Percentiles rank a stretch among this genome's conserved stretches.
Conservation (phyloP, 495 filamentous ascomycete species). For the Aspergillus hancockii region DNA sequence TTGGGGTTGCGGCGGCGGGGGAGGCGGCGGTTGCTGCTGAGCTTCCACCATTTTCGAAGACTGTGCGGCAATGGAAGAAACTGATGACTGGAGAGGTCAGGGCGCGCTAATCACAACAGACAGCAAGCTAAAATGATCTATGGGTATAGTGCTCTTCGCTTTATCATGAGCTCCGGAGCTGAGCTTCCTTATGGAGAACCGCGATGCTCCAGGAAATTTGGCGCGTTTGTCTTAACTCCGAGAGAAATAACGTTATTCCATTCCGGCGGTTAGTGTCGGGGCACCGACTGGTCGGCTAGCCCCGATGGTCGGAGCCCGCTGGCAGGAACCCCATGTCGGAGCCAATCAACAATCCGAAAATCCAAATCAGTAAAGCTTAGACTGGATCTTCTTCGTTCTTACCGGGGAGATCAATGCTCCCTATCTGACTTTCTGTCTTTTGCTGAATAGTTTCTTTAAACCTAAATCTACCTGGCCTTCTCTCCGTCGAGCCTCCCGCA, state of each 20-base stretch:
- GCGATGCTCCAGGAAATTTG: slow-evolving; percentile 5
- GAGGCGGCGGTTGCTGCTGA: slow-evolving; percentile 31
- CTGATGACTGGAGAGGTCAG: background rate
- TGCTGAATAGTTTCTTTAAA: background rate
- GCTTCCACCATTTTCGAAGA: slow-evolving; percentile 35
- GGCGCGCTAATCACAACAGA: background rate
- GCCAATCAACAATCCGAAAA: slow-evolving; percentile 8
- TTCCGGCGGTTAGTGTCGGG: slow-evolving; percentile 24
- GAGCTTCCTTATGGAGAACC: background rate
- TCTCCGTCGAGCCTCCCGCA: background rate
- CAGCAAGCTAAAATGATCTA: background rate
- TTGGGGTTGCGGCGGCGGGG: slow-evolving; percentile 27
- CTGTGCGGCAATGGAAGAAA: background rate
- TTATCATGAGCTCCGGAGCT: background rate
- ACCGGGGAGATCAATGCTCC: background rate
- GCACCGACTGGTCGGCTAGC: slow-evolving; percentile 3
- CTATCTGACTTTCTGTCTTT: slow-evolving; percentile 4
- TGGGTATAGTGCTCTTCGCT: background rate
- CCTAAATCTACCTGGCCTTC: background rate
- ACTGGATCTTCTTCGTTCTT: background rate
- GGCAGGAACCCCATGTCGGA: background rate
- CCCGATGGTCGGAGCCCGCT: slow-evolving; percentile 17
- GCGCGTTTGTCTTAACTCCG: slow-evolving; percentile 10
- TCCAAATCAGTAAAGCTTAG: slow-evolving; percentile 13
- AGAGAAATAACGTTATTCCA: slow-evolving; percentile 18